Evolutionary conservation across 2,329 filamentous ascomycete genomes (phyloP), one percentile per base, ranked within the genome.

Genomic region (Pseudogymnoascus destructans): DNA sequence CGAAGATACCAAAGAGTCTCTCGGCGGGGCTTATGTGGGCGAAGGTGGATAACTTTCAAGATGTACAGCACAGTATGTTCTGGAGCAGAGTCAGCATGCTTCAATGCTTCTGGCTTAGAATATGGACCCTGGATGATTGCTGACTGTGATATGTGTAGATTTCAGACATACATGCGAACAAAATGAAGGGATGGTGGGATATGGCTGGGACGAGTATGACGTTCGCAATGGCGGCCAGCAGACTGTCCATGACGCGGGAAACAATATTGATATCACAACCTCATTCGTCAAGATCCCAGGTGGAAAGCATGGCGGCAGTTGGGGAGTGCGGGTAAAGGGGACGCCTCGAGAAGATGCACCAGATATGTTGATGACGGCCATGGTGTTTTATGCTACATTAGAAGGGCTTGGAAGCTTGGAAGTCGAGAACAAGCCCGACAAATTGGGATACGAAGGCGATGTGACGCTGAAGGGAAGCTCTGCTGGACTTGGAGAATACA

Each of bases 181-280:
- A 71, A 82, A 93, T 70, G 89, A 95, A 70, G 87, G 87, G 63
- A 95, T 98, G 79, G 86, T 83, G 54, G 92, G 92, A 59, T 98
- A 98, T 71, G 93, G 93, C 62, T 98, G 93, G 93, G 91, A 97
- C 67, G 89, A 95, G 70, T 98, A 95, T 71, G 93, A 98, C 72
- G 85, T 90, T 19, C 80, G 93, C 59, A 86, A 79, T 59, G 93
- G 93, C 62, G 93, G 93, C 59, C 78, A 87, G 19, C 89, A 98
- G 72, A 87, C 87, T 0, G 92, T 98, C 60, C 89, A 95, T 68
- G 93, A 98, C 70, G 84, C 85, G 58, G 86, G 81, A 55, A 98
- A 98, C 73, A 81, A 80, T 59, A 79, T 98, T 64, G 91, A 97
- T 73, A 80, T 98, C 62, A 95, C 87, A 7, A 96, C 92, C 42